Evolutionary conservation across 1,284 basidiomycete genomes (phyloP).

Genomic region (Melampsora americana): DNA sequence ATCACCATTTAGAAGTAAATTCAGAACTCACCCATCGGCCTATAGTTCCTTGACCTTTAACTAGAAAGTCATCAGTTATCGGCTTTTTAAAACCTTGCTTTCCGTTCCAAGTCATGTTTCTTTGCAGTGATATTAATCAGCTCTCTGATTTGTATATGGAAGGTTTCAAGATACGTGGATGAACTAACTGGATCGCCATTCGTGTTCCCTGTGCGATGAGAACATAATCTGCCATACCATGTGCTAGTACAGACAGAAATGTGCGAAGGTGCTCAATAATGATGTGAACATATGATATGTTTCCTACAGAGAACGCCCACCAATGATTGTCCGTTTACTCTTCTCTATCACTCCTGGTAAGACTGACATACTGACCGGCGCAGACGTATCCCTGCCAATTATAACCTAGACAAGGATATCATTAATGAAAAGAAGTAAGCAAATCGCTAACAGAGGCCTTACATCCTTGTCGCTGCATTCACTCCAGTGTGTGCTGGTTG

Average conservation of each 20-base stretch:
- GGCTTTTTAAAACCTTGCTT: conserved; percentile 50
- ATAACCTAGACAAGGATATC: conserved; percentile 4
- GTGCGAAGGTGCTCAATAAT: neutral
- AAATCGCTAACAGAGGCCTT: neutral
- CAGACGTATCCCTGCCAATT: conserved; percentile 16
- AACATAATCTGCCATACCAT: neutral
- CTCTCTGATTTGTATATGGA: neutral
- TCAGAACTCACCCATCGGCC: conserved; percentile 17
- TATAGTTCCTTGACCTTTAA: conserved; percentile 43
- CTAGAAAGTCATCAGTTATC: conserved; percentile 45
- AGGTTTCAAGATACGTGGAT: neutral
- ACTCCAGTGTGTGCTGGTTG: neutral
- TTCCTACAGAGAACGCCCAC: neutral
- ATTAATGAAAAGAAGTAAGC: neutral
- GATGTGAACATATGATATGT: neutral
- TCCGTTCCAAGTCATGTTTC: conserved; percentile 52
- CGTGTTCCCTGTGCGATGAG: neutral
- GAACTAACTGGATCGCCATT: conserved; percentile 3
- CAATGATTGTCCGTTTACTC: conserved; percentile 30
- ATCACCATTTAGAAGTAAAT: neutral
- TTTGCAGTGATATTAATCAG: neutral
- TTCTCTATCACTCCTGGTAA: conserved; percentile 19
- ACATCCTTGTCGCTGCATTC: conserved; percentile 12
- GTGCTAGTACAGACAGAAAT: neutral
- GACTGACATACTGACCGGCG: neutral